These are phyloP conservation scores for Anacardium occidentale DNA, from an alignment of 345 rosid genomes.

Conservation along the genomic window DNA sequence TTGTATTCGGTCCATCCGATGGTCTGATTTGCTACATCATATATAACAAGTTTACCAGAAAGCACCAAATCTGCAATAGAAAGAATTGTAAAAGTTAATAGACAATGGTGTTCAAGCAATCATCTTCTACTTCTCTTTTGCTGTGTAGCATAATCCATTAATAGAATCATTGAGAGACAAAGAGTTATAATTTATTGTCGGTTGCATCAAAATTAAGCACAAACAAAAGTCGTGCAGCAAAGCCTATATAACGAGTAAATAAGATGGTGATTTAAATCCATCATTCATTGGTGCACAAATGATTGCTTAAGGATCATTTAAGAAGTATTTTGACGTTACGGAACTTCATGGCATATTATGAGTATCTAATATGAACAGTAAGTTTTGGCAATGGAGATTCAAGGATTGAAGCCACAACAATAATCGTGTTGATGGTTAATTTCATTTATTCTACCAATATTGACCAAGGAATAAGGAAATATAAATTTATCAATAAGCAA, in stretches of 20 bases:
- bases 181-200: neutral
- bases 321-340: neutral
- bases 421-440: neutral
- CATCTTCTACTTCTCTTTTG: neutral
- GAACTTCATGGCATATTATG: slow-evolving; percentile 2
- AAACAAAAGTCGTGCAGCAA: neutral
- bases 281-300: neutral
- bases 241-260: neutral
- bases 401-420: neutral
- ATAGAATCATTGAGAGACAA: neutral
- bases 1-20: slow-evolving; percentile 86
- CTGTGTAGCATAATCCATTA: neutral
- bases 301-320: neutral
- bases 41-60: slow-evolving; percentile 75
- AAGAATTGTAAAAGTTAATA: slow-evolving; percentile 1
- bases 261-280: neutral
- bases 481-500: neutral
- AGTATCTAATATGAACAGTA: neutral
- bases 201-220: neutral
- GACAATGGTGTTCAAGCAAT: neutral
- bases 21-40: slow-evolving; percentile 66
- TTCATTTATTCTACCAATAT: neutral
- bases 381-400: neutral
- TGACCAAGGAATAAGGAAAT: neutral
- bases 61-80: slow-evolving; percentile 69